A percentile compares a stretch with the other conserved stretches of the same genome.
phyloP scores from a whole-genome alignment of 176 grass and related monocot genomes.

The Oryza meridionalis region DNA sequence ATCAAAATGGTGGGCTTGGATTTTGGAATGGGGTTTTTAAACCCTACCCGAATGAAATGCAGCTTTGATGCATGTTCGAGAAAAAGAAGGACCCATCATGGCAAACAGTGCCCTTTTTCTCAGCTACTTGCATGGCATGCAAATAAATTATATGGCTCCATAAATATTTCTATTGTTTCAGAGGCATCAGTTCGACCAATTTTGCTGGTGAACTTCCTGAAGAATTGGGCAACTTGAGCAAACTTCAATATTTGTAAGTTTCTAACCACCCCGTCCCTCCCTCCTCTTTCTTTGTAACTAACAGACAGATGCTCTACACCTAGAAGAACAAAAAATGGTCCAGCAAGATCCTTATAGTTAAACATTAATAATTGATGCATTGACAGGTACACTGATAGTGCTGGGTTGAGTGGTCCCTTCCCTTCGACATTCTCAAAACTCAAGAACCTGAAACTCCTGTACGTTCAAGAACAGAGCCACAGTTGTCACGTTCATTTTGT shows the following conservation, averaged over 20 bases:
- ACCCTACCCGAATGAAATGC: too few relatives aligned
- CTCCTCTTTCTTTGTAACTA: too few relatives aligned
- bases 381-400: slow-evolving; percentile 62
- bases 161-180: slow-evolving; percentile 21
- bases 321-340: background rate
- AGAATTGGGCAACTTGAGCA: slow-evolving; percentile 52
- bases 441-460: slow-evolving; percentile 51
- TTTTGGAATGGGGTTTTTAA: too few relatives aligned
- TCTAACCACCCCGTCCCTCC: too few relatives aligned
- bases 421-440: slow-evolving; percentile 65
- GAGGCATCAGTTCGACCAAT: slow-evolving; percentile 40
- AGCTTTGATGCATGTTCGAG: too few relatives aligned
- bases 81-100: background rate
- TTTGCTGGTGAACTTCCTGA: slow-evolving; percentile 53
- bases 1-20: background rate
- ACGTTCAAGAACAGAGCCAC: slow-evolving; percentile 9
- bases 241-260: slow-evolving; percentile 40
- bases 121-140: background rate
- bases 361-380: background rate
- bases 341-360: background rate
- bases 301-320: too few relatives aligned
- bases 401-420: slow-evolving; percentile 63
- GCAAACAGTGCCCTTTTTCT: background rate
- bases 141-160: background rate
- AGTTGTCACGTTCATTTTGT: background rate